Conservation (phyloP, 768 basidiomycete genomes). For the Lentinula guzmanii region DNA sequence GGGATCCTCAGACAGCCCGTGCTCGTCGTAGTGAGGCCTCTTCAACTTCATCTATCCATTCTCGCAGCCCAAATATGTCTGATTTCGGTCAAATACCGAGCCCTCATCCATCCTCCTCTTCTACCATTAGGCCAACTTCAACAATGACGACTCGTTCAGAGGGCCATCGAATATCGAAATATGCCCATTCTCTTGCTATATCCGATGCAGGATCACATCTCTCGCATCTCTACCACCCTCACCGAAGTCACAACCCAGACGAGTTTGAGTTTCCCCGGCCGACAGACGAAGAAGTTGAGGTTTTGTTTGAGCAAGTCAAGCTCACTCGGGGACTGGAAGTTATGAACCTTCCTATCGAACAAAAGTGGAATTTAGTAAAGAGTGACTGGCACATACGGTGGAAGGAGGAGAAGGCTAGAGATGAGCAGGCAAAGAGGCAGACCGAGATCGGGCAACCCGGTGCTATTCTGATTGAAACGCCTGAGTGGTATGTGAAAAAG, state of each 20-base stretch:
- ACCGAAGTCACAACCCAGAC: slow-evolving; percentile 29
- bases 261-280: slow-evolving; percentile 76
- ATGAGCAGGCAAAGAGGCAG: slow-evolving; percentile 56
- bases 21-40: slow-evolving; percentile 53
- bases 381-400: slow-evolving; percentile 77
- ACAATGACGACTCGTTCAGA: slow-evolving; percentile 52
- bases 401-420: slow-evolving; percentile 63
- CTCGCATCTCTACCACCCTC: slow-evolving; percentile 49
- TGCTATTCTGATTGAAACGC: slow-evolving; percentile 59
- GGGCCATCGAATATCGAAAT: slow-evolving; percentile 52
- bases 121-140: slow-evolving; percentile 46
- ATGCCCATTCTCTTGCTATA: slow-evolving; percentile 50
- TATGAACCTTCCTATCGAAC: slow-evolving; percentile 59
- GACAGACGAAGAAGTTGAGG: slow-evolving; percentile 71
- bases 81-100: slow-evolving; percentile 47
- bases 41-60: slow-evolving; percentile 31
- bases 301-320: slow-evolving; percentile 72
- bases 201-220: slow-evolving; percentile 41
- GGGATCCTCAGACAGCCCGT: slow-evolving; percentile 32
- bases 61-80: slow-evolving; percentile 40
- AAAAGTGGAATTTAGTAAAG: slow-evolving; percentile 90
- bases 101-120: slow-evolving; percentile 20
- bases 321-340: slow-evolving; percentile 62
- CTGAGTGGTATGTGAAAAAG: slow-evolving; percentile 91
- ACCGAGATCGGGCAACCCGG: slow-evolving; percentile 50